phyloP scores from a whole-genome alignment of 2,329 filamentous ascomycete genomes.

The Aspergillus fumigatiaffinis region DNA sequence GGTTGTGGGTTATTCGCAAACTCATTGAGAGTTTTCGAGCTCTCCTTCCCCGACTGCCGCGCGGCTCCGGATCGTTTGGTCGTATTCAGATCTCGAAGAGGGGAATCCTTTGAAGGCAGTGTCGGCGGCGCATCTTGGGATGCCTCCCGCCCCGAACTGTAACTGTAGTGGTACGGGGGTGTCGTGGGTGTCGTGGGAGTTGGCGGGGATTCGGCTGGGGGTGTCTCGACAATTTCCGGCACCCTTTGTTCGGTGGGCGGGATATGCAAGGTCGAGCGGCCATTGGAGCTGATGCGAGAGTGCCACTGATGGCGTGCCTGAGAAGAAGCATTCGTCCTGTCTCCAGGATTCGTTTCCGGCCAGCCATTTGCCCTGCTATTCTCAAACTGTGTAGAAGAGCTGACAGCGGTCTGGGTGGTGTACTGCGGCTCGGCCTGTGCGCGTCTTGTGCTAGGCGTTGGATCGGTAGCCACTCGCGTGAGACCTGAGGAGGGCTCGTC shows the following conservation, averaged over 20 bases:
- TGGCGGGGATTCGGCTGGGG: constrained; percentile 44
- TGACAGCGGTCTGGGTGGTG: constrained; percentile 24
- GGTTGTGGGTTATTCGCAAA: constrained; percentile 63
- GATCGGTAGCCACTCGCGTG: constrained; percentile 36
- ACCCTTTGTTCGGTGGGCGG: constrained; percentile 47
- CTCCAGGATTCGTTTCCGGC: constrained; percentile 25
- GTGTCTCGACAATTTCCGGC: constrained; percentile 62
- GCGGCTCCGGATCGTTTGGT: constrained; percentile 31
- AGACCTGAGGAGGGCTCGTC: constrained; percentile 31
- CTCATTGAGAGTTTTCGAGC: constrained; percentile 57
- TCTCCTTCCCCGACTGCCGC: constrained; percentile 35
- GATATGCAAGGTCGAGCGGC: constrained; percentile 51
- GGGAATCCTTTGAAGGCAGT: constrained; percentile 41
- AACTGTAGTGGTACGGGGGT: constrained; percentile 30
- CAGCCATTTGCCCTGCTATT: constrained; percentile 16
- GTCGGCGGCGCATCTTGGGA: constrained; percentile 46
- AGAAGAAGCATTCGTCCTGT: constrained; percentile 30
- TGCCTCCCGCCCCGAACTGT: constrained; percentile 51
- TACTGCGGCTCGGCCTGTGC: constrained; percentile 46
- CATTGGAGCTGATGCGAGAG: constrained; percentile 54
- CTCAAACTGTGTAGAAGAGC: constrained; percentile 23
- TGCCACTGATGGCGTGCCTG: constrained; percentile 48
- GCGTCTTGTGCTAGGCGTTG: constrained; percentile 25
- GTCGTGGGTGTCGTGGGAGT: constrained; percentile 8
- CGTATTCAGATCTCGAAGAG: constrained; percentile 22